Base-by-base conservation (phyloP, 768 basidiomycete genomes). In the Termitomyces sp. region DNA sequence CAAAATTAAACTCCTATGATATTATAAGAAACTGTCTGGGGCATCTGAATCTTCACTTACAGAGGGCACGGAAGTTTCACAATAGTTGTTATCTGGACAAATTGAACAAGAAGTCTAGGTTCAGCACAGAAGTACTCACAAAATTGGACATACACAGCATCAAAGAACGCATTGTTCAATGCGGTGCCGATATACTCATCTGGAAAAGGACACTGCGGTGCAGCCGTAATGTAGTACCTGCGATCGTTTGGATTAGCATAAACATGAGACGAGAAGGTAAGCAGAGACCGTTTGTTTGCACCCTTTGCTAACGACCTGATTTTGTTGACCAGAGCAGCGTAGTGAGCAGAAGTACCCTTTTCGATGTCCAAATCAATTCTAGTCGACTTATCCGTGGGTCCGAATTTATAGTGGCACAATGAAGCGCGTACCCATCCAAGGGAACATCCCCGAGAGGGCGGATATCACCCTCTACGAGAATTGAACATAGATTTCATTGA, bases 311-410 rank as follows among this genome's bases (percentile, higher is more conserved):
- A 75, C 9, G 81, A 71, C 31, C 83, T 74, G 23, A 87, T 70
- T 54, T 77, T 73, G 52, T 73, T 80, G 37, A 84, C 80, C 61
- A 85, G 82, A 0, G 79, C 77, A 21, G 74, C 75, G 61, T 82
- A 85, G 53, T 77, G 72, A 3, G 77, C 73, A 11, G 73, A 66
- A 4, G 73, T 72, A 11, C 87, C 87, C 27, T 80, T 78, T 68
- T 90, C 88, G 55, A 90, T 86, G 65, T 89, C 88, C 46, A 90
- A 68, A 68, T 90, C 88, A 57, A 89, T 69, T 21, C 80, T 82
- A 49, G n/a, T 37, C 21, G 42, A 3, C 19, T 16, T 2, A 38
- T 42, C 21, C 6, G 40, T 46, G 16, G 17, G 31, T 21, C 45
- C 23, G 31, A 42, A 12, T 23, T 48, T 25, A 19, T 35, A 48